Evolutionary conservation across 352 stramenopile genomes (phyloP).

Genomic region (Globisporangium irregulare): DNA sequence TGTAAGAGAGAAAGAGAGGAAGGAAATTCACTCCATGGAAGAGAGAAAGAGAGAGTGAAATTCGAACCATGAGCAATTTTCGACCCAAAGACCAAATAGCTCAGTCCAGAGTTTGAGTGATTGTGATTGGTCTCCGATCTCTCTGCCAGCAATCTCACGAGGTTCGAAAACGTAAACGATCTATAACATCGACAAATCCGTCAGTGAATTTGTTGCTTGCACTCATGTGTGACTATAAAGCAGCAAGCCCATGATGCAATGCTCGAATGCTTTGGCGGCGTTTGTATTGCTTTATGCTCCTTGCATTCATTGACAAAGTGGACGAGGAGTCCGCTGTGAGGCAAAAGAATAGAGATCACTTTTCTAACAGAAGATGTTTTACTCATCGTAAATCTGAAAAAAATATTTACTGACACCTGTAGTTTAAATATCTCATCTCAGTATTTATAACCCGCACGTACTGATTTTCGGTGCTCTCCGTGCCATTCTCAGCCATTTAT

Average conservation of each 20-base stretch:
- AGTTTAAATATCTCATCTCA: neutral
- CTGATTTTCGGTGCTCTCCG: neutral
- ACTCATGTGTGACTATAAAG: too few species aligned
- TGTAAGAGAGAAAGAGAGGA: too few species aligned
- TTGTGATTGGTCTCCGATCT: neutral
- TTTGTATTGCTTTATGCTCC: too few species aligned
- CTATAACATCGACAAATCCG: too few species aligned
- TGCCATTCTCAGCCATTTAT: neutral
- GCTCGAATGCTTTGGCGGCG: too few species aligned
- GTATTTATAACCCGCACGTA: neutral
- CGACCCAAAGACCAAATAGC: neutral
- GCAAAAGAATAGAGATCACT: neutral
- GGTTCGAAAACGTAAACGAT: neutral
- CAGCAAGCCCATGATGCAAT: too few species aligned
- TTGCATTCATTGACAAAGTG: too few species aligned
- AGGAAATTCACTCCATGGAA: neutral
- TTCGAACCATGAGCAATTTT: neutral
- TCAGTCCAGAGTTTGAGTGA: neutral
- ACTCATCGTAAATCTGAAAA: neutral
- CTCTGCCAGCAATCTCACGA: neutral
- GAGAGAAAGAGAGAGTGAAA: neutral
- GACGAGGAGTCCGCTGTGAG: too few species aligned
- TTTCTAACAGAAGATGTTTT: too few species aligned
- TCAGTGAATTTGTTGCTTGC: neutral
- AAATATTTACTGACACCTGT: neutral